phyloP scores from a whole-genome alignment of 2,329 filamentous ascomycete species.

The Pseudogymnoascus sp. region DNA sequence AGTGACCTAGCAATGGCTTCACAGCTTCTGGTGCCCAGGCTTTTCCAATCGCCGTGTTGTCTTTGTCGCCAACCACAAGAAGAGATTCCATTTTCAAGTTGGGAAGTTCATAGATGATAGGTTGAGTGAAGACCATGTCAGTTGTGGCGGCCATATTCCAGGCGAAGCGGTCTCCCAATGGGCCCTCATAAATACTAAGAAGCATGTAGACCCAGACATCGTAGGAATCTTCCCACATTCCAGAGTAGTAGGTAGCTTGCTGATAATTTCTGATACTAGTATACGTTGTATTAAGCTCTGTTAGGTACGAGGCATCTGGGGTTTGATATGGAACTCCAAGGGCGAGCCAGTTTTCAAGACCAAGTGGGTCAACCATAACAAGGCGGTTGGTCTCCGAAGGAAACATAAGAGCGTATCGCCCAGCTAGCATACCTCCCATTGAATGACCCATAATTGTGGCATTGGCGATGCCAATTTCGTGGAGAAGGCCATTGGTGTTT shows the following conservation, averaged over 20 bases:
- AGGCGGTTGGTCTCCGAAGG: constrained; percentile 37
- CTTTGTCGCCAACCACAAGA: constrained; percentile 12
- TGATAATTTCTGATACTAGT: constrained; percentile 39
- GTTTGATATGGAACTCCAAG: constrained; percentile 39
- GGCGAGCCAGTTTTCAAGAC: neutral
- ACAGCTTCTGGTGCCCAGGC: constrained; percentile 39
- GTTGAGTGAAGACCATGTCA: constrained; percentile 7
- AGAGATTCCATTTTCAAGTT: constrained; percentile 14
- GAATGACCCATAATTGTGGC: constrained; percentile 47
- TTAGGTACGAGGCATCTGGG: constrained; percentile 33
- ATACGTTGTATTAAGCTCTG: constrained; percentile 37
- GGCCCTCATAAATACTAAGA: constrained; percentile 41
- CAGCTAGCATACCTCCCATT: constrained; percentile 47
- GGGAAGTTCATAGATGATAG: constrained; percentile 12
- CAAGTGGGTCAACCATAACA: constrained; percentile 43
- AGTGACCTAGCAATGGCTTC: constrained; percentile 40
- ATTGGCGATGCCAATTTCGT: constrained; percentile 36
- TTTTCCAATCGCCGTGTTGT: constrained; percentile 44
- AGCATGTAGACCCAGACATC: constrained; percentile 49
- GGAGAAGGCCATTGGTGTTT: constrained; percentile 44
- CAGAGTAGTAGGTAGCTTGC: constrained; percentile 40
- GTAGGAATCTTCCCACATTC: constrained; percentile 41
- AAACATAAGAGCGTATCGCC: constrained; percentile 45
- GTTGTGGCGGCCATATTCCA: constrained; percentile 14
- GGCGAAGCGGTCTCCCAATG: constrained; percentile 21